Percentiles rank a stretch among this genome's conserved stretches.
These are phyloP conservation scores for Starmerella powellii DNA, from an alignment of 805 yeast species.

Conservation along the genomic window DNA sequence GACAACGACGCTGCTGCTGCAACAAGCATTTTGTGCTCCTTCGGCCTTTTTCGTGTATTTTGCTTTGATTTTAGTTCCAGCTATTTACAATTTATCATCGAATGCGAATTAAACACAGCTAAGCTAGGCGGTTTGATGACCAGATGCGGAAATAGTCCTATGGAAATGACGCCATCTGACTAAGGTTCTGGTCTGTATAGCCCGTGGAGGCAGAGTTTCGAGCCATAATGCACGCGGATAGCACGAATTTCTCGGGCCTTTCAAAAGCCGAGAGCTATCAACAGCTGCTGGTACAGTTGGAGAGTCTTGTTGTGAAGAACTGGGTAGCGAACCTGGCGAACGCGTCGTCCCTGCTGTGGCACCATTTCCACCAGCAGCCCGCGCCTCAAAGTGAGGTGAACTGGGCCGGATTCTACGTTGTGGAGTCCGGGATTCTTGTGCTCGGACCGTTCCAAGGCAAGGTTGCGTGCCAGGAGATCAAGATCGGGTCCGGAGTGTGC, in stretches of 20 bases:
- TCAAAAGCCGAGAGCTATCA: constrained; percentile 43
- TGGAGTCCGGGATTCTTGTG: constrained; percentile 41
- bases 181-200: no score
- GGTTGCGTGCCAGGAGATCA: constrained; percentile 83
- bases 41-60: no score
- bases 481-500: constrained; percentile 79
- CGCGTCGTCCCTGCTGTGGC: constrained; percentile 78
- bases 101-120: no score
- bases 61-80: no score
- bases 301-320: constrained; percentile 52
- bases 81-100: no score
- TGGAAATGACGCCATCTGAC: no score
- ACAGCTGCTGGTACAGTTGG: constrained; percentile 46
- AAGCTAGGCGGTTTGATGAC: no score
- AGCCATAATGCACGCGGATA: constrained; percentile 53
- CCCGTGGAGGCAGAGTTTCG: background rate
- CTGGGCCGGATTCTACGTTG: constrained; percentile 88
- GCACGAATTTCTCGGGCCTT: constrained; percentile 38
- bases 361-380: constrained; percentile 56
- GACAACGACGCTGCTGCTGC: no score
- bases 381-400: constrained; percentile 42
- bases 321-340: constrained; percentile 89
- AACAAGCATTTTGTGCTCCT: no score
- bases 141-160: no score
- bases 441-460: constrained; percentile 94